A percentile compares a stretch with the other conserved stretches of the same genome.
Conservation (phyloP, 2,329 filamentous ascomycete genomes). For the Fusarium duplospermum region DNA sequence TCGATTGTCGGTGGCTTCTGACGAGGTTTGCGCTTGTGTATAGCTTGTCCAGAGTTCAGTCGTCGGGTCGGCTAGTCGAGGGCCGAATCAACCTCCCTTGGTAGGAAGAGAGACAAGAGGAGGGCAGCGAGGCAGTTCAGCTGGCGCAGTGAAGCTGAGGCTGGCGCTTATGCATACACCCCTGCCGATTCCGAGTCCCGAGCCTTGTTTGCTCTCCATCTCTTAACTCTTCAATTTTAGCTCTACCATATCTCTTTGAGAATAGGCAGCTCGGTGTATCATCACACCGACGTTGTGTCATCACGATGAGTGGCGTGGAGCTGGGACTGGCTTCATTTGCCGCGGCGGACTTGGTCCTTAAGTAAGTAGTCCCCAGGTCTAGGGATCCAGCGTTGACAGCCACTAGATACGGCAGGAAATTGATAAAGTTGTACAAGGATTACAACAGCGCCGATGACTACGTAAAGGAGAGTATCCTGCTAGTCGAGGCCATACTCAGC, state of each 20-base stretch:
- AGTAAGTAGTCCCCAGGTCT: not conserved
- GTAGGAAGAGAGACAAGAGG: not conserved
- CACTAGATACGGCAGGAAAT: not conserved
- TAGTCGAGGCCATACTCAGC: conserved; percentile 5
- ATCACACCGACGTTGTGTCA: not conserved
- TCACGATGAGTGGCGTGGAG: not conserved
- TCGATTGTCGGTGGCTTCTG: not conserved
- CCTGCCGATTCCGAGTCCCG: not conserved
- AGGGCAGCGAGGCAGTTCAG: not conserved
- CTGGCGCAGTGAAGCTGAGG: not conserved
- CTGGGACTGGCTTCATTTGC: not conserved
- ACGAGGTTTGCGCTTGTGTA: not conserved
- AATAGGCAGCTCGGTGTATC: not conserved
- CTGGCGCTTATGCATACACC: not conserved
- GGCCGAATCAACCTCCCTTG: not conserved
- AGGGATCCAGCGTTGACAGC: not conserved
- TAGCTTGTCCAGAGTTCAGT: not conserved
- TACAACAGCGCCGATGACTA: conserved; percentile 4
- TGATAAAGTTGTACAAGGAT: conserved; percentile 2
- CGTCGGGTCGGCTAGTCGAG: not conserved
- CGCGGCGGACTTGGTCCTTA: not conserved
- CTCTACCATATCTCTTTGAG: not conserved
- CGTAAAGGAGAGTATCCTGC: conserved; percentile 4
- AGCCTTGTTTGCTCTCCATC: not conserved
- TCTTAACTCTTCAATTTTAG: not conserved